A percentile compares a stretch with the other conserved stretches of the same genome.
These are phyloP conservation scores for Eucalyptus sp. DNA, from an alignment of 345 rosid genomes.

Conservation along the genomic window DNA sequence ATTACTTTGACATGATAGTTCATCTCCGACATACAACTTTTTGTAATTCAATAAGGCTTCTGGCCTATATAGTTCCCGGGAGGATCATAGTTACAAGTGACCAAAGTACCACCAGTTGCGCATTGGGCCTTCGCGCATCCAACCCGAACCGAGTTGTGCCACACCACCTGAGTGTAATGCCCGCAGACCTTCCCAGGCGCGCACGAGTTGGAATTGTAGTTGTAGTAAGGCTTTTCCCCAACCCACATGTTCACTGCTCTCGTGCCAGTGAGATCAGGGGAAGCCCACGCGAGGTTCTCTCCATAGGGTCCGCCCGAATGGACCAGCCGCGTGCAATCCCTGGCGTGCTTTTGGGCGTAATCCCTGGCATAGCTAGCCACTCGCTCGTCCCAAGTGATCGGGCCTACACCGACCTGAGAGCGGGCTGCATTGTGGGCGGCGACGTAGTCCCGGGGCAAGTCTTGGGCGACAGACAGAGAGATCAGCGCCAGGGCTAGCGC, in stretches of 20 bases:
- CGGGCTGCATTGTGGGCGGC: too few species aligned
- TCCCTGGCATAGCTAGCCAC: too few species aligned
- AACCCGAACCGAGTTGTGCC: not conserved
- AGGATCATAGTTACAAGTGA: conserved; percentile 17
- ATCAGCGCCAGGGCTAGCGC: too few species aligned
- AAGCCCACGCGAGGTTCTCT: not conserved
- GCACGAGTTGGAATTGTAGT: not conserved
- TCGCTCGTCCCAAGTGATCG: too few species aligned
- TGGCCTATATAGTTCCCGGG: not conserved
- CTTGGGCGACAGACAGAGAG: too few species aligned
- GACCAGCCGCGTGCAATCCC: not conserved
- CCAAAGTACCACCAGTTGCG: not conserved
- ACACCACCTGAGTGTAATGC: not conserved
- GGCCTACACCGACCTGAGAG: not conserved
- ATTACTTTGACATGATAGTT: not conserved
- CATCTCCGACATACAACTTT: not conserved
- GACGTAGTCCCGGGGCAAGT: too few species aligned
- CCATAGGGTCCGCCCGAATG: not conserved
- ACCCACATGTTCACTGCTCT: not conserved
- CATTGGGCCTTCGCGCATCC: not conserved
- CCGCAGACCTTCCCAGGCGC: not conserved
- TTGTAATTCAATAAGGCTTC: not conserved
- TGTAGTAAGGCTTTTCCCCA: not conserved
- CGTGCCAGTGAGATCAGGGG: not conserved
- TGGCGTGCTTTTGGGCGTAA: not conserved